These are phyloP conservation scores for Dittrichia graveolens DNA, from an alignment of 129 eudicot species.

Conservation along the genomic window DNA sequence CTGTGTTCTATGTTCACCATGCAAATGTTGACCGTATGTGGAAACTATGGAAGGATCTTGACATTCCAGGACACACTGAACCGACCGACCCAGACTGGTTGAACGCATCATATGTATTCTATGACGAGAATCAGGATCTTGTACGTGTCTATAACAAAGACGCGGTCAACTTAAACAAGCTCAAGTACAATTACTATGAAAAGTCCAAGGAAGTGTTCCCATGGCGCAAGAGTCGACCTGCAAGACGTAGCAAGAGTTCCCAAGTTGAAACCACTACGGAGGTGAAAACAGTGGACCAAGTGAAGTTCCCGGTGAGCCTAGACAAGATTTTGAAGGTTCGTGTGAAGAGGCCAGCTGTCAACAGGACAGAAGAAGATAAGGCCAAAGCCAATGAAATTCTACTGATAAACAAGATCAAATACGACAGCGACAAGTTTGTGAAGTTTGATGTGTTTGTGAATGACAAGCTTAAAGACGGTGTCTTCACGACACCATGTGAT, in stretches of 20 bases:
- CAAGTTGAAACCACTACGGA: not conserved
- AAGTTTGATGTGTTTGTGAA: conserved; percentile 60
- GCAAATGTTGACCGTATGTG: conserved; percentile 47
- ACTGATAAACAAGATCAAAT: conserved; percentile 38
- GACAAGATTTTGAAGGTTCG: conserved; percentile 34
- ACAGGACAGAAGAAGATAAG: conserved; percentile 41
- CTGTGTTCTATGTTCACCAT: conserved; percentile 47
- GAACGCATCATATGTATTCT: conserved; percentile 46
- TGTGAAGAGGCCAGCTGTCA: conserved; percentile 41
- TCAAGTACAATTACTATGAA: conserved; percentile 16
- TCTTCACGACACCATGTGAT: conserved; percentile 22
- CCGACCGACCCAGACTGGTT: conserved; percentile 41
- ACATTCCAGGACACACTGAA: conserved; percentile 25
- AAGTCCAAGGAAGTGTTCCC: conserved; percentile 13
- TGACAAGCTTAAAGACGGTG: conserved; percentile 26
- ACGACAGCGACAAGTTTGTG: conserved; percentile 33
- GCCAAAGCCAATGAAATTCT: conserved; percentile 47
- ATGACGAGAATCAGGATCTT: conserved; percentile 50
- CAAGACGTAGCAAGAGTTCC: not conserved
- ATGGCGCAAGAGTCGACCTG: conserved; percentile 41
- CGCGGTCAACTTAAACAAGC: conserved; percentile 17
- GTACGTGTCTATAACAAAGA: conserved; percentile 49
- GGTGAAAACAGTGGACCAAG: not conserved
- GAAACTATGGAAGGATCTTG: conserved; percentile 33
- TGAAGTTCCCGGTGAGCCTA: conserved; percentile 37